Conservation (phyloP, 2,329 filamentous ascomycete genomes). For the Teratosphaeria nubilosa region DNA sequence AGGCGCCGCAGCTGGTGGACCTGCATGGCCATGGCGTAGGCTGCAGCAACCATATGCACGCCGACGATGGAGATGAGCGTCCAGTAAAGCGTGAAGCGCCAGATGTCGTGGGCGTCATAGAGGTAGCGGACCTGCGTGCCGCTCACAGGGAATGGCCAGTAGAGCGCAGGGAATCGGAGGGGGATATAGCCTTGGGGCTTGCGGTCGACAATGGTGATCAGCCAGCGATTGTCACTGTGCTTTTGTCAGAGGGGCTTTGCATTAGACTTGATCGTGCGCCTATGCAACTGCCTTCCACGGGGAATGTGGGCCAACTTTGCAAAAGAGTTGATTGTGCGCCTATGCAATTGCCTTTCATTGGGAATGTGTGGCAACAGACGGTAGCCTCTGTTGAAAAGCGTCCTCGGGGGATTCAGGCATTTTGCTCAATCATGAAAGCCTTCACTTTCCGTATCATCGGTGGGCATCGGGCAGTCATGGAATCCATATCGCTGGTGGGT, state of each 20-base stretch:
- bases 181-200: slow-evolving; percentile 51
- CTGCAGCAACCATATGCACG: slow-evolving; percentile 63
- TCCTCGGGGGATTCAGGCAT: background rate
- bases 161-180: slow-evolving; percentile 71
- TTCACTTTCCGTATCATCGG: too few species aligned
- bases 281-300: background rate
- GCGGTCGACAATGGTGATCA: slow-evolving; percentile 35
- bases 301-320: background rate
- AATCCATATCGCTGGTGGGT: background rate
- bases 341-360: background rate
- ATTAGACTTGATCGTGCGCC: background rate
- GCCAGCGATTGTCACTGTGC: slow-evolving; percentile 27
- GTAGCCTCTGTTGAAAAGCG: background rate
- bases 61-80: slow-evolving; percentile 68
- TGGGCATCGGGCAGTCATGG: too few species aligned
- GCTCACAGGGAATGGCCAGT: slow-evolving; percentile 55
- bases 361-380: background rate
- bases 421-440: background rate
- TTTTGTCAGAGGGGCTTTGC: background rate
- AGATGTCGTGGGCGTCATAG: slow-evolving; percentile 67
- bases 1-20: slow-evolving; percentile 23
- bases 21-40: slow-evolving; percentile 64
- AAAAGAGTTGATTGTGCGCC: background rate
- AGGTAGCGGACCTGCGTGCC: slow-evolving; percentile 53
- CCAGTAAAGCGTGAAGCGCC: slow-evolving; percentile 82